These are phyloP conservation scores for Leishmania amazonensis DNA, from an alignment of 208 protist genomes.

Conservation along the genomic window DNA sequence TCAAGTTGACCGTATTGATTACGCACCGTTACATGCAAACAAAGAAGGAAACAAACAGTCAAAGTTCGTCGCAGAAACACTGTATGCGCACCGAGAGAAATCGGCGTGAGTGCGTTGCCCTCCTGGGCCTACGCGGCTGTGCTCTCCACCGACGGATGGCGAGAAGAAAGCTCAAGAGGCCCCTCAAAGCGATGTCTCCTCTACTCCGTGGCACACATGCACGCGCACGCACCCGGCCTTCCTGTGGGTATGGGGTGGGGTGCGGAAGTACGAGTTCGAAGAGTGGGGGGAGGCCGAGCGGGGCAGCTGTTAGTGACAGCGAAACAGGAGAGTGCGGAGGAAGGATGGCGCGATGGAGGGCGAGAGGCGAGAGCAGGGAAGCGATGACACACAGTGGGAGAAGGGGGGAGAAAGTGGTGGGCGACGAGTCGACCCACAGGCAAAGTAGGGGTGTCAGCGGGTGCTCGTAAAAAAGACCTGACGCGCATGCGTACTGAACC, in stretches of 20 bases:
- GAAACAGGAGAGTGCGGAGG: background rate
- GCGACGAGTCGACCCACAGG: background rate
- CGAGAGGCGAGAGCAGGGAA: background rate
- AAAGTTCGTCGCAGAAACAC: background rate
- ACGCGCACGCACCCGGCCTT: background rate
- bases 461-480: background rate
- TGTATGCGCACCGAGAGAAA: background rate
- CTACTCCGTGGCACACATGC: background rate
- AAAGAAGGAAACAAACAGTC: background rate
- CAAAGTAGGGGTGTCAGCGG: background rate
- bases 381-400: background rate
- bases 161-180: background rate
- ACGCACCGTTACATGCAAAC: background rate
- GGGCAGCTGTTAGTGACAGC: background rate
- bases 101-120: background rate
- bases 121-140: background rate
- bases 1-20: background rate
- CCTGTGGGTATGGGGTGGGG: background rate
- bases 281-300: background rate
- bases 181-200: background rate
- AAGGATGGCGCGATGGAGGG: background rate
- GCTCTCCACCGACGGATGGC: background rate
- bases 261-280: background rate
- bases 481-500: background rate
- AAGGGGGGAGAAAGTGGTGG: too few relatives aligned